Evolutionary conservation across 371 early-diverging fungal species (phyloP).

Genomic region (Circinella minor): DNA sequence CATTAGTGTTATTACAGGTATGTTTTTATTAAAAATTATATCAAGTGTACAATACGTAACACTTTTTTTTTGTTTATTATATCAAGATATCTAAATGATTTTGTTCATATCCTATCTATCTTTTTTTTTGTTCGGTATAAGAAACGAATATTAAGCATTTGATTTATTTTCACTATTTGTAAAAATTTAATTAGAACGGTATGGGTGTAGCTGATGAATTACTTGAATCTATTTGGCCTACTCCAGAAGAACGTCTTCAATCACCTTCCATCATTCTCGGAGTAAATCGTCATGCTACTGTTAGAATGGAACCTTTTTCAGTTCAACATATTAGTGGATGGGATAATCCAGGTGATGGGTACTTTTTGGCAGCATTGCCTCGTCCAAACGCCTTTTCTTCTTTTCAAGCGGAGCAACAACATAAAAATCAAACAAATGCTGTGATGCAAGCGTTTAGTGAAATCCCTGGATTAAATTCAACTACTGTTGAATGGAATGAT

Average conservation of each 20-base stretch:
- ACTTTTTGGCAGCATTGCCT: slow-evolving; percentile 32
- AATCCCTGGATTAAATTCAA: slow-evolving; percentile 33
- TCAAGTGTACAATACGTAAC: too few relatives aligned
- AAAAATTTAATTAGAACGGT: slow-evolving; percentile 48
- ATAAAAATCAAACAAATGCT: slow-evolving; percentile 14
- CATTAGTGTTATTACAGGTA: slow-evolving; percentile 50
- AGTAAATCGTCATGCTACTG: slow-evolving; percentile 61
- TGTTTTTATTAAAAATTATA: too few relatives aligned
- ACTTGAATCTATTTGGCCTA: slow-evolving; percentile 35
- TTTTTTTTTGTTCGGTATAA: too few relatives aligned
- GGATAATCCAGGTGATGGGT: slow-evolving; percentile 40
- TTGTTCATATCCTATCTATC: too few relatives aligned
- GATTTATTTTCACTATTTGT: too few relatives aligned
- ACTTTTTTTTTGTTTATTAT: too few relatives aligned
- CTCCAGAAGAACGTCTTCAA: neutral
- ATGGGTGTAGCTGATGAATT: slow-evolving; percentile 67
- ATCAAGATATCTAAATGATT: too few relatives aligned
- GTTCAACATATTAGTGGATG: slow-evolving; percentile 56
- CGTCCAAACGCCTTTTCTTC: neutral
- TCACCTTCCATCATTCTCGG: slow-evolving; percentile 51
- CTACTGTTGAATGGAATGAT: slow-evolving; percentile 39
- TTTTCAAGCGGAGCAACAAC: neutral
- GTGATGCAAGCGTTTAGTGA: slow-evolving; percentile 28
- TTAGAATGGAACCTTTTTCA: slow-evolving; percentile 41
- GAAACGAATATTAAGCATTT: too few relatives aligned